phyloP scores from a whole-genome alignment of 1,284 basidiomycete genomes.

The Hypsizygus ulmarius region DNA sequence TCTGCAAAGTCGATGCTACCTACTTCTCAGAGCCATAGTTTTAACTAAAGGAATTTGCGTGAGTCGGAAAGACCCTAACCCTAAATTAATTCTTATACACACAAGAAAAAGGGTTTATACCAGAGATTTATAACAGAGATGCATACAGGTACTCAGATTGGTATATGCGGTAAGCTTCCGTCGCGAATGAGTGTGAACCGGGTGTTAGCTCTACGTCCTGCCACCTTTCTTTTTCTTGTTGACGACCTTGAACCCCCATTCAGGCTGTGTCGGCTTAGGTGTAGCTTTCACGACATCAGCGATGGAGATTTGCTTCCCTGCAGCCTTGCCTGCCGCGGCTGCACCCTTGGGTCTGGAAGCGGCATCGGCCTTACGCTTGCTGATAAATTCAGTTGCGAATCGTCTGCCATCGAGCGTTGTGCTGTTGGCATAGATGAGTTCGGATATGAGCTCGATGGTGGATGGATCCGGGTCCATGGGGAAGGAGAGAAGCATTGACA shows the following conservation, averaged over 20 bases:
- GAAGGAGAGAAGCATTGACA: conserved; percentile 88
- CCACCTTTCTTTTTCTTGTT: conserved; percentile 92
- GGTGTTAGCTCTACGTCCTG: conserved; percentile 26
- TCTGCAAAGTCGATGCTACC: too few species aligned
- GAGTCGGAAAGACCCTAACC: conserved; percentile 5
- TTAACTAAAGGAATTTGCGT: too few species aligned
- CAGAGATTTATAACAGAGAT: too few species aligned
- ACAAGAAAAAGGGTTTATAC: too few species aligned
- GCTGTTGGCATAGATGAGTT: conserved; percentile 90
- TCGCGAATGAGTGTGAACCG: neutral
- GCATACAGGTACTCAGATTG: conserved; percentile 17
- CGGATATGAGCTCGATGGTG: conserved; percentile 86
- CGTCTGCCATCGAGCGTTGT: conserved; percentile 93
- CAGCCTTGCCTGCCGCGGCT: conserved; percentile 33
- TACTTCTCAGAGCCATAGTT: too few species aligned
- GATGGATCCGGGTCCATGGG: conserved; percentile 83
- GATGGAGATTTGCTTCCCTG: conserved; percentile 64
- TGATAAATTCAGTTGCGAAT: conserved; percentile 90
- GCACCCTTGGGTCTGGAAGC: conserved; percentile 46
- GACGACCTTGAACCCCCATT: conserved; percentile 89
- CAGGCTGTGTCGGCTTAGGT: conserved; percentile 72
- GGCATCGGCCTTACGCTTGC: conserved; percentile 80
- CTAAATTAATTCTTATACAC: conserved; percentile 6
- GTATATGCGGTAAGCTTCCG: conserved; percentile 16
- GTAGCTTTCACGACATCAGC: conserved; percentile 88